Conservation (phyloP, 371 early-diverging fungal species). For the Coemansia sp. region DNA sequence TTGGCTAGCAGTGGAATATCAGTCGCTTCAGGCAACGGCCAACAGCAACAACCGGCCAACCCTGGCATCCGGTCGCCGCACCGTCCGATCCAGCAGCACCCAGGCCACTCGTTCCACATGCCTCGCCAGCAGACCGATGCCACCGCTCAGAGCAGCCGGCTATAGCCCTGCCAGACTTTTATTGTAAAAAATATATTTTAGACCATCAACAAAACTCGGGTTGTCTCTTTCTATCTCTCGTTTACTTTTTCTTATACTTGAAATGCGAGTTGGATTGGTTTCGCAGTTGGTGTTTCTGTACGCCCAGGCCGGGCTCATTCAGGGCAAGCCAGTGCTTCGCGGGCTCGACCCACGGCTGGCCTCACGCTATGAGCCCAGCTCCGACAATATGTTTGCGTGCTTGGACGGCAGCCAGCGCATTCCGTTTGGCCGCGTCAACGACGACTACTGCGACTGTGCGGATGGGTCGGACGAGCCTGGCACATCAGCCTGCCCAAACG, state of each 20-base stretch:
- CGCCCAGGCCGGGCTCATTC: not conserved
- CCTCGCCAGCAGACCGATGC: not conserved
- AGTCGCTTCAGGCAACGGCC: not conserved
- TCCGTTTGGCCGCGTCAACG: conserved; percentile 75
- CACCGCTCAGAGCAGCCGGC: no score
- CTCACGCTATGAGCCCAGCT: conserved; percentile 35
- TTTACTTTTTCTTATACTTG: not conserved
- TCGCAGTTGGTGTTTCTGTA: not conserved
- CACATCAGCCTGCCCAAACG: conserved; percentile 87
- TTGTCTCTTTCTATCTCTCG: not conserved
- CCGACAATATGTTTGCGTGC: conserved; percentile 63
- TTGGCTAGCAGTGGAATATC: not conserved
- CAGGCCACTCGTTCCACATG: not conserved
- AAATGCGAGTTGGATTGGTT: not conserved
- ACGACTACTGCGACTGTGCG: conserved; percentile 93
- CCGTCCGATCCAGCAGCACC: conserved; percentile 10
- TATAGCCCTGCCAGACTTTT: not conserved
- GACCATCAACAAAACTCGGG: not conserved
- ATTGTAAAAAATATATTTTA: not conserved
- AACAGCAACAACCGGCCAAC: not conserved
- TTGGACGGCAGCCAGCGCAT: conserved; percentile 72
- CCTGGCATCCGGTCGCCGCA: not conserved
- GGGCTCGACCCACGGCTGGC: conserved; percentile 33
- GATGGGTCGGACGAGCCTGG: conserved; percentile 97
- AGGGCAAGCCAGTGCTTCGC: conserved; percentile 6